Evolutionary conservation across 1,139 yeast genomes (phyloP), one percentile per base, ranked within the genome.

Genomic region (Schwanniomyces etchellsii): DNA sequence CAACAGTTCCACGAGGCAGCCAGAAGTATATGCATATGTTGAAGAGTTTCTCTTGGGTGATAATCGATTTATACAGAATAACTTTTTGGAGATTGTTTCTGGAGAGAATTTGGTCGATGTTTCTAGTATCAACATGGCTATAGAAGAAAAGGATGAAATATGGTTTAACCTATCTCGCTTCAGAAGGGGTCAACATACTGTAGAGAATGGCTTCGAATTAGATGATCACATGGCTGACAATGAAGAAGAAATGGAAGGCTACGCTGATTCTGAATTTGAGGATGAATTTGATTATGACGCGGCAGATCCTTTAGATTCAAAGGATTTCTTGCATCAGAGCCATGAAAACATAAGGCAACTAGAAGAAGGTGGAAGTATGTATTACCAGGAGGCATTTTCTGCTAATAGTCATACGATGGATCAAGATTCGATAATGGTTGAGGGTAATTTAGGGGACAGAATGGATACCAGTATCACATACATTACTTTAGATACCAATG

Each of bases 401-500:
- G 14, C 9, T 7, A 45, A 45, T 26, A 53, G 47, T 24, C 44
- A 45, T 29, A 50, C 47, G 30, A 48, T 56, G 37, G 45, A 52
- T 7, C 45, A 44, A 17, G 48, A 55, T 2, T 48, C 50, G 10
- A 14, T 26, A 6, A 21, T 23, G 5, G 25, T 54, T 5, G 65
- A 57, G 31, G 74, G 74, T 10, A 57, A 67, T 43, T 51, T 67
- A 30, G 74, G 74, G 3, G 68, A 64, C 33, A 56, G 64, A 27
- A 73, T 75, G 69, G 81, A 75, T 45, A 64, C 71, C 5, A 52
- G 64, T 6, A 56, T 74, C 25, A 78, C 88, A 0, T 70, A 69
- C 43, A 68, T 81, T 33, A 75, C 86, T 1, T 61, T 81, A 34
- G 93, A 82, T 55, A 82, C 93, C 5, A 81, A 83, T 39, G 77